Percentiles rank a stretch among this genome's conserved stretches.
These are phyloP conservation scores for Alternaria tenuissima DNA, from an alignment of 2,329 filamentous ascomycete genomes.

Conservation along the genomic window DNA sequence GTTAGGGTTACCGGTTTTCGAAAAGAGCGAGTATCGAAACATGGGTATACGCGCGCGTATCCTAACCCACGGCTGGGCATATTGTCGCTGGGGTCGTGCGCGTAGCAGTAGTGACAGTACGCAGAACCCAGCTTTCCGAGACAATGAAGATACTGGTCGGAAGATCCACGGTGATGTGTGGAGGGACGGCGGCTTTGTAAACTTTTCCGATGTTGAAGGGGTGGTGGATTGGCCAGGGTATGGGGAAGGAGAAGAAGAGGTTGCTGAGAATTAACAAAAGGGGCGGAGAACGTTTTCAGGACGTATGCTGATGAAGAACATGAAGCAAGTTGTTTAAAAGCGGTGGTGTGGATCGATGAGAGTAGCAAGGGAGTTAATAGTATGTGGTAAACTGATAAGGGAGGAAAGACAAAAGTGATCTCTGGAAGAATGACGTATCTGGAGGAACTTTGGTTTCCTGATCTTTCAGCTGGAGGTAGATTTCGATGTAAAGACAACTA, in stretches of 20 bases:
- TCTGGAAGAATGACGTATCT: too few species aligned
- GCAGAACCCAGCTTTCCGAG: not conserved
- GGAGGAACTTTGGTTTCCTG: not conserved
- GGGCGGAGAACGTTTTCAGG: slow-evolving; percentile 2
- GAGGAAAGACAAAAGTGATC: not conserved
- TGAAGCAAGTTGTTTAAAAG: too few species aligned
- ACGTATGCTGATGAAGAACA: not conserved
- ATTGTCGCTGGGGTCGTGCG: slow-evolving; percentile 35
- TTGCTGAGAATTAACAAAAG: not conserved
- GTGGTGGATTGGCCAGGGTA: slow-evolving; percentile 20
- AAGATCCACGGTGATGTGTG: slow-evolving; percentile 32
- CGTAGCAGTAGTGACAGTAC: slow-evolving; percentile 15
- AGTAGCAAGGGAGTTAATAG: too few species aligned
- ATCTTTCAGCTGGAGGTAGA: not conserved
- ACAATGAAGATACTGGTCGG: slow-evolving; percentile 9
- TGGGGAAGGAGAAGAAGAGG: not conserved
- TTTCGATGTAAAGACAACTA: too few species aligned
- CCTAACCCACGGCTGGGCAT: slow-evolving; percentile 36
- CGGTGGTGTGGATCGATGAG: too few species aligned
- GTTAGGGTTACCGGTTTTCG: too few species aligned
- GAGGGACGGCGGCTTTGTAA: slow-evolving; percentile 33
- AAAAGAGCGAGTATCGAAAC: not conserved
- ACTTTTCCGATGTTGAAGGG: slow-evolving; percentile 33
- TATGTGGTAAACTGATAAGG: not conserved
- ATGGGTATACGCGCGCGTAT: slow-evolving; percentile 23